Evolutionary conservation across 2,329 filamentous ascomycete genomes (phyloP), one percentile per base, ranked within the genome.

Genomic region (Nothopassalora personata): DNA sequence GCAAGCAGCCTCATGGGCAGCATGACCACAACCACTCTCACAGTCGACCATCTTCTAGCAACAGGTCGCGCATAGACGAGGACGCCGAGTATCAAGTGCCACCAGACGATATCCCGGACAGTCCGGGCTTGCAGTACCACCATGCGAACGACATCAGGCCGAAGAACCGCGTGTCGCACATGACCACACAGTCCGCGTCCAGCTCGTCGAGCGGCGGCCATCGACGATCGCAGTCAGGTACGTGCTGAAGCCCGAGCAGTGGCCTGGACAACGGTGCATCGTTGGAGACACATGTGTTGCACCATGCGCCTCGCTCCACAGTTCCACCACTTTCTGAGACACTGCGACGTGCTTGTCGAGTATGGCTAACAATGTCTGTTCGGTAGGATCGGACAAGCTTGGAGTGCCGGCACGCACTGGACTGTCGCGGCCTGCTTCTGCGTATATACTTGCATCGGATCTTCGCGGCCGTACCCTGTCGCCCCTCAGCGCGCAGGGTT

Each of bases 361-460:
- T 3, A 23, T 23, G 3, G 23, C 23, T 23, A 23, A 23, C 23
- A 23, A 23, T 23, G 23, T 23, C 23, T 23, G 23, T 23, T 23
- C 3, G 23, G 23, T 23, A 23, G 23, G 23, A 36, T 74, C 64
- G 62, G 60, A 60, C 18, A 60, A 57, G 18, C 58, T 68, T 23
- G 60, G 62, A 27, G 67, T 77, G 59, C 77, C 81, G 64, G 49
- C 49, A 18, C 84, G 75, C 68, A 84, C 58, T 45, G 54, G 56
- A 33, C 49, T 64, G 43, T 27, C 60, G 45, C 45, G 92, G 54
- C 91, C 91, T 5, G 81, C 81, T 27, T 96, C 92, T 11, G 80
- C 87, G 5, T 92, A 91, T 73, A 94, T 90, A 2, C 80, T 83
- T 13, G 83, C 83, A 51, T 91, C 89, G 15, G 91, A 96, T 51